Evolutionary conservation across 805 yeast species (phyloP).

Genomic region (Myxozyma nipponensis): DNA sequence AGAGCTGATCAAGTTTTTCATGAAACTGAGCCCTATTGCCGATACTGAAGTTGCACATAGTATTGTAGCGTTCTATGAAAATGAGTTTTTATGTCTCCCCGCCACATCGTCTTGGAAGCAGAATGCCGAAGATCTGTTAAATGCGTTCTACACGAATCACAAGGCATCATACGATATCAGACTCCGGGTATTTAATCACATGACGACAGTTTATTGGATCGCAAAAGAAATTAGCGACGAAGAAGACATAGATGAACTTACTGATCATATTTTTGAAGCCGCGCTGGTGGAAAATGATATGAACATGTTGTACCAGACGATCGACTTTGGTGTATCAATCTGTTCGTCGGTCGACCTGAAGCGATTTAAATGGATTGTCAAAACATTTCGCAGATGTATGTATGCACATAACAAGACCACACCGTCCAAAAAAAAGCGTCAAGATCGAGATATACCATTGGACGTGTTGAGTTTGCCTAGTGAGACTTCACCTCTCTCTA

Average conservation of each 20-base stretch:
- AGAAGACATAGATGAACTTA: conserved; percentile 35
- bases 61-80: conserved; percentile 48
- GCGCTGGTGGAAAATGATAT: conserved; percentile 34
- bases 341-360: conserved; percentile 17
- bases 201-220: conserved; percentile 40
- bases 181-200: conserved; percentile 30
- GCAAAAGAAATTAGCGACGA: conserved; percentile 39
- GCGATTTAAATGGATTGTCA: conserved; percentile 8
- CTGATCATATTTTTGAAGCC: conserved; percentile 37
- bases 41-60: conserved; percentile 41
- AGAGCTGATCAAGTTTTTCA: conserved; percentile 43
- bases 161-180: conserved; percentile 30
- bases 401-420: conserved; percentile 31
- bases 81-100: conserved; percentile 53
- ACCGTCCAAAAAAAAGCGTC: conserved; percentile 13
- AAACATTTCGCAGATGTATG: conserved; percentile 28
- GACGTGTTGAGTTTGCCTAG: neutral
- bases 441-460: neutral
- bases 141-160: conserved; percentile 42
- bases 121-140: conserved; percentile 45
- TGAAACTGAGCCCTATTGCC: conserved; percentile 40
- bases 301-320: conserved; percentile 35
- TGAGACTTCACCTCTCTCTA: neutral
- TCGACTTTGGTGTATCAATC: conserved; percentile 33
- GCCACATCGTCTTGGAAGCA: conserved; percentile 50